A percentile compares a stretch with the other conserved stretches of the same genome.
Evolutionary conservation across 805 yeast species (phyloP).

Genomic region (Saccharomycopsis fermentans): DNA sequence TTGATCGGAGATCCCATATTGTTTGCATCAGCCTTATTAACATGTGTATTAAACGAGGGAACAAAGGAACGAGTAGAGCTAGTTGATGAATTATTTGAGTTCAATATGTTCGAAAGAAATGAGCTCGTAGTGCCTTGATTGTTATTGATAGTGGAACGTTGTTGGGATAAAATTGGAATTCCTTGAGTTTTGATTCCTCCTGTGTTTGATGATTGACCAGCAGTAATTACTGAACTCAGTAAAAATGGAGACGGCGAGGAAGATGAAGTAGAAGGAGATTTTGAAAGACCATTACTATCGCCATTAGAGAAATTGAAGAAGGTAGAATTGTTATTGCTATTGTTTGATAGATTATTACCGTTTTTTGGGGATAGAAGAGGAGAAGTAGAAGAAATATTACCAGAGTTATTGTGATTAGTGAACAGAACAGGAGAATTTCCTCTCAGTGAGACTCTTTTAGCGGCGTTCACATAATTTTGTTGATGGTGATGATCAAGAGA

Average conservation of each 20-base stretch:
- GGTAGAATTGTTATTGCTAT: background rate
- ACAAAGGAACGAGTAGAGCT: background rate
- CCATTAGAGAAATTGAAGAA: background rate
- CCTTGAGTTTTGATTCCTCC: background rate
- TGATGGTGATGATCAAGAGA: conserved; percentile 2
- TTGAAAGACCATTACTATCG: background rate
- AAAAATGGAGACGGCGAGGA: background rate
- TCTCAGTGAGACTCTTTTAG: background rate
- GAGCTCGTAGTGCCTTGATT: background rate
- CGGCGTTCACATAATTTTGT: conserved; percentile 10
- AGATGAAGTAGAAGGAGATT: background rate
- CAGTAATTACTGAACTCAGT: background rate
- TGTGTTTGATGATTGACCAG: background rate
- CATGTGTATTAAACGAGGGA: background rate
- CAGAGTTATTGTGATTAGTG: background rate
- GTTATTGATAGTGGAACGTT: background rate
- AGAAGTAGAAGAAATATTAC: conserved; percentile 1
- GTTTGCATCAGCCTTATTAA: background rate
- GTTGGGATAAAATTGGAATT: background rate
- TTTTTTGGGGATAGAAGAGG: background rate
- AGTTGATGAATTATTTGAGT: background rate
- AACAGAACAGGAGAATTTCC: background rate
- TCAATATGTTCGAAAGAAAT: background rate
- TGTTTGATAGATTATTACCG: background rate
- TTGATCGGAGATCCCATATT: background rate